phyloP scores from a whole-genome alignment of 2,329 filamentous ascomycete genomes.

The Hysterium pulicare region DNA sequence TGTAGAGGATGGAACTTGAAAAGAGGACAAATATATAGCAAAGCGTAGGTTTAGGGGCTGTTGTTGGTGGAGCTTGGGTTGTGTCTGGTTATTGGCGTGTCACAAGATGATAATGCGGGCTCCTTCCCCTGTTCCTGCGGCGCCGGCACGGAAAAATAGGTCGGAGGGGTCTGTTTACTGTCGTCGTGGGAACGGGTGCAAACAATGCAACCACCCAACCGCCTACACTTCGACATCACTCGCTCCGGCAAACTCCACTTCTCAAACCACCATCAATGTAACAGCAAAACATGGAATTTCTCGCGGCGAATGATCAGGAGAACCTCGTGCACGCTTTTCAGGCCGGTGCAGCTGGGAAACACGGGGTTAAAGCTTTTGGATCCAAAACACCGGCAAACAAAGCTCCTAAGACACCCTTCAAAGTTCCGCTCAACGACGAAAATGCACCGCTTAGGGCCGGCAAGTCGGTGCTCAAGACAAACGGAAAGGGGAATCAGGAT shows the following conservation, averaged over 20 bases:
- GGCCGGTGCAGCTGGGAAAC: constrained; percentile 67
- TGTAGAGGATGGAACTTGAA: constrained; percentile 2
- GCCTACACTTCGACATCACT: constrained; percentile 9
- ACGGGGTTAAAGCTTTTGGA: constrained; percentile 55
- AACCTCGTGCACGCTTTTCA: constrained; percentile 78
- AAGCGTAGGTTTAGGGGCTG: too few species aligned
- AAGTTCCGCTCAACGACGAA: constrained; percentile 76
- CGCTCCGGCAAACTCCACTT: too few species aligned
- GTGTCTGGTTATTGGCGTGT: too few species aligned
- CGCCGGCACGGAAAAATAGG: too few species aligned
- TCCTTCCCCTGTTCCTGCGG: too few species aligned
- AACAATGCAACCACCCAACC: background rate
- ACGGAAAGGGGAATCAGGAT: constrained; percentile 57
- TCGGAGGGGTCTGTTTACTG: too few species aligned
- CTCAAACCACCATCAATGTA: constrained; percentile 28
- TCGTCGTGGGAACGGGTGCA: too few species aligned
- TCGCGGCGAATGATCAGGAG: constrained; percentile 78
- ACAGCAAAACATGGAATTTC: constrained; percentile 57
- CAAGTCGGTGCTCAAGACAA: constrained; percentile 57
- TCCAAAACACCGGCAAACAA: constrained; percentile 77
- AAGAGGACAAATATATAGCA: too few species aligned
- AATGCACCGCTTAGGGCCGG: constrained; percentile 66
- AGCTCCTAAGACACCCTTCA: constrained; percentile 79
- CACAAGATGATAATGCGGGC: too few species aligned
- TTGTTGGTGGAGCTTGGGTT: too few species aligned